phyloP scores from a whole-genome alignment of 306 rosid species.

The Rosa multiflora region DNA sequence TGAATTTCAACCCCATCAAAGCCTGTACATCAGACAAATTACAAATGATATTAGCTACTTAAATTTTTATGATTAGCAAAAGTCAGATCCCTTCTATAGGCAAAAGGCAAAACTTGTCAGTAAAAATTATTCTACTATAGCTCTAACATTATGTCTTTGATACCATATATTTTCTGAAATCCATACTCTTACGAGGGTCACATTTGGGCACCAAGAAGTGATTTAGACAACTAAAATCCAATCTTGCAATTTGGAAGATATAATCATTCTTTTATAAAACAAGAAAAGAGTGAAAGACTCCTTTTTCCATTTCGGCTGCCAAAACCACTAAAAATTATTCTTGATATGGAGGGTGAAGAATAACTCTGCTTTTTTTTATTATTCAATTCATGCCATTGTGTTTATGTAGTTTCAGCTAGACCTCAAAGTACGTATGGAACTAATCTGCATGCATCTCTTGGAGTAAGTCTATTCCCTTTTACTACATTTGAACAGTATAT shows the following conservation, averaged over 20 bases:
- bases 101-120: background rate
- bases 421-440: background rate
- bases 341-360: background rate
- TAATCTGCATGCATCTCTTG: background rate
- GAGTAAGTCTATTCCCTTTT: background rate
- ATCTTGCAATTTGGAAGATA: background rate
- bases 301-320: background rate
- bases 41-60: background rate
- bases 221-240: background rate
- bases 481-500: background rate
- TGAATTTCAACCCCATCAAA: conserved; percentile 46
- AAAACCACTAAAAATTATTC: background rate
- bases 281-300: too few relatives aligned
- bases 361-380: too few relatives aligned
- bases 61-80: background rate
- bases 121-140: background rate
- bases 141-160: background rate
- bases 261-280: too few relatives aligned
- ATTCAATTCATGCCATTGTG: too few relatives aligned
- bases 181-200: background rate
- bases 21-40: background rate
- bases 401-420: too few relatives aligned
- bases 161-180: background rate
- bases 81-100: background rate
- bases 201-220: background rate